These are phyloP conservation scores for Lizonia empirigonia DNA, from an alignment of 2,329 filamentous ascomycete genomes.

Conservation along the genomic window DNA sequence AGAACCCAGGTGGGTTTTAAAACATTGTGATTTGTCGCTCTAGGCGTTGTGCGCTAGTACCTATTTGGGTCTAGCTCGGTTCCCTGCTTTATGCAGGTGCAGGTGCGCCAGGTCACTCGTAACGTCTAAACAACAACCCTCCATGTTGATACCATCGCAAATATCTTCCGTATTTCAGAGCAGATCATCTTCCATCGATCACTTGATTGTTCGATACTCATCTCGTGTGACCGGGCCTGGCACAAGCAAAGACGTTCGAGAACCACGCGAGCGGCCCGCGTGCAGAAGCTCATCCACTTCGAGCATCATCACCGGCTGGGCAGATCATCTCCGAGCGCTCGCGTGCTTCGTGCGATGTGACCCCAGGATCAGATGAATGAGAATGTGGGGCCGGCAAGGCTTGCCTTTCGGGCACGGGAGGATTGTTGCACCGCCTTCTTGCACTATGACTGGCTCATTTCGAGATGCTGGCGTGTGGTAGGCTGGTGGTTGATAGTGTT, in stretches of 20 bases:
- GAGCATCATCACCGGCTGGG: neutral
- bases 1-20: too few relatives aligned
- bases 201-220: neutral
- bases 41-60: neutral
- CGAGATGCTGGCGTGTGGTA: neutral
- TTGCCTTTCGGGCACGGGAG: conserved; percentile 3
- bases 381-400: conserved; percentile 2
- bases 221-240: neutral
- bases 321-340: neutral
- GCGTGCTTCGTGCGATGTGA: conserved; percentile 13
- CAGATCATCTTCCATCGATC: neutral
- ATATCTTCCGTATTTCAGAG: neutral
- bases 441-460: neutral
- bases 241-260: neutral
- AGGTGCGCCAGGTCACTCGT: too few relatives aligned
- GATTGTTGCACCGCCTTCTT: neutral
- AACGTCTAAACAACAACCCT: too few relatives aligned
- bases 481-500: neutral
- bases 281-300: neutral
- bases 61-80: neutral
- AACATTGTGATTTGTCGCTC: too few relatives aligned
- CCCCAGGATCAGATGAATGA: conserved; percentile 1
- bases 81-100: neutral
- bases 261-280: conserved; percentile 10
- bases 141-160: neutral